These are phyloP conservation scores for Pichia sp. DNA, from an alignment of 1,139 yeast species.

Conservation along the genomic window DNA sequence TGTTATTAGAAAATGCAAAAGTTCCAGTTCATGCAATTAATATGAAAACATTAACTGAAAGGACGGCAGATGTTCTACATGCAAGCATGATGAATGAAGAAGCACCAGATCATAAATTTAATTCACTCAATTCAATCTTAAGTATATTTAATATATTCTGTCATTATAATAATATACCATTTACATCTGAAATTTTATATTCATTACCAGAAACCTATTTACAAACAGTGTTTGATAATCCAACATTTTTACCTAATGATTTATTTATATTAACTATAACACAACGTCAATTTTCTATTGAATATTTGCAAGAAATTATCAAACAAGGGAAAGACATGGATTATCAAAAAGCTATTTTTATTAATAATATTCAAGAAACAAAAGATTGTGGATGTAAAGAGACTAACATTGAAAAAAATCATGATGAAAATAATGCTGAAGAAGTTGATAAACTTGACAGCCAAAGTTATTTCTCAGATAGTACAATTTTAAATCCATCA, in stretches of 20 bases:
- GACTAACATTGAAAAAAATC: background rate
- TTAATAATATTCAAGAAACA: slow-evolving; percentile 24
- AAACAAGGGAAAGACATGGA: slow-evolving; percentile 11
- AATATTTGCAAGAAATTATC: slow-evolving; percentile 12
- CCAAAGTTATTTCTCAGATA: slow-evolving; percentile 21
- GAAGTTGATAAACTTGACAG: slow-evolving; percentile 9
- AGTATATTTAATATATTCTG: slow-evolving; percentile 51
- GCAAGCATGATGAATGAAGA: slow-evolving; percentile 39
- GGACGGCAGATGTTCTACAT: slow-evolving; percentile 63
- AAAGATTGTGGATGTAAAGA: background rate
- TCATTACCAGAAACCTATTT: slow-evolving; percentile 37
- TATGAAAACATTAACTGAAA: slow-evolving; percentile 52
- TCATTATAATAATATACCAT: slow-evolving; percentile 43
- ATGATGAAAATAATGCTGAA: too few species aligned
- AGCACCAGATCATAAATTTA: slow-evolving; percentile 15
- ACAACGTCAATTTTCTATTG: slow-evolving; percentile 18
- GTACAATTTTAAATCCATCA: slow-evolving; percentile 25
- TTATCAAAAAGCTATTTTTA: slow-evolving; percentile 21
- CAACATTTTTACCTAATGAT: slow-evolving; percentile 17
- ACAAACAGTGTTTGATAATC: slow-evolving; percentile 20
- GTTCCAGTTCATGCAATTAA: slow-evolving; percentile 49
- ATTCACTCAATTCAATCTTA: slow-evolving; percentile 35
- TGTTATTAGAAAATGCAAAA: slow-evolving; percentile 21
- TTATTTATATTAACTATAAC: slow-evolving; percentile 22
- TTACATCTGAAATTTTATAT: slow-evolving; percentile 47